Base-by-base conservation (phyloP, 306 rosid species). In the Quercus dentata region DNA sequence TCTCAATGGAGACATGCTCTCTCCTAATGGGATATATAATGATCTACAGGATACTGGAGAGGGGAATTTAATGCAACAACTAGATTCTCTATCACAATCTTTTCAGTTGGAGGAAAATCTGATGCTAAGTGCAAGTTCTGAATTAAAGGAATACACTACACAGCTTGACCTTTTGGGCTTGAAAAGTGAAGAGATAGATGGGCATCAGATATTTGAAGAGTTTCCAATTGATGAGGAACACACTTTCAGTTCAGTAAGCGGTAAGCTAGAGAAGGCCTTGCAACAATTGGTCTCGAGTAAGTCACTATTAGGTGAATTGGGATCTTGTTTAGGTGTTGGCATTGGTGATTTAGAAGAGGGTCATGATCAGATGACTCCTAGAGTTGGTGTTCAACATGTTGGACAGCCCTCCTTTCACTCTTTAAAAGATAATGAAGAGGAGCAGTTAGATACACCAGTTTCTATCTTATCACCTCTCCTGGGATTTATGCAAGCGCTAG, bases 221-320 rank as follows among this genome's bases (percentile, higher is more conserved):
- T 56, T 83, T 80, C 13, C 79, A 64, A 77, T 78, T 9, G 91
- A 80, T 1, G 89, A 88, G 69, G 91, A 86, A 74, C 74, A 78
- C 1, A 74, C 87, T 15, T 84, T 80, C 33, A 75, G 76, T 54
- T 89, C 91, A 31, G 81, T 80, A 28, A 82, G 82, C 31, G 84
- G 76, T 68, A 87, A 91, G 86, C 89, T 84, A 2, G 93, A 79
- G 75, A 87, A 85, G 79, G 83, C 75, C 23, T 73, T 82, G 84
- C 88, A 83, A 28, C 93, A 89, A 44, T 76, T 89, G 88, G 87
- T 86, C 21, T 80, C 46, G 27, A 65, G 88, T 71, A 88, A 87
- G 84, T 82, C 70, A 71, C 69, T 83, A 31, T 20, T 84, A 7
- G 77, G 76, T 30, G 80, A 83, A 72, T 54, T 91, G 49, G 88